Conservation (phyloP, 2,329 filamentous ascomycete species). For the Dothistroma septosporum region DNA sequence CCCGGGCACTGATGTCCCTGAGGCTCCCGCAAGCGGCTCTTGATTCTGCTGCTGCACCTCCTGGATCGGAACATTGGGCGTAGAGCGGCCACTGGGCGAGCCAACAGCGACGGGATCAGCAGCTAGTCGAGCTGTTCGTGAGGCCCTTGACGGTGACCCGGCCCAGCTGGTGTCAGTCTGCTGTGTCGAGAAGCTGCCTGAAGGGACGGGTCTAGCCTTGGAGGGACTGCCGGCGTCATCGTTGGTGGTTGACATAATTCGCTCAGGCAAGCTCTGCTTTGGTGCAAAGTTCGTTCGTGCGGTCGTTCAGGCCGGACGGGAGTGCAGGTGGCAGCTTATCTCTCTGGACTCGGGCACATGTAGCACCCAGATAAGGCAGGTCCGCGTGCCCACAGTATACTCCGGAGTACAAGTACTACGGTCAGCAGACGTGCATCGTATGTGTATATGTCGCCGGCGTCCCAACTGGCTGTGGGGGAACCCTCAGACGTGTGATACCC, state of each 20-base stretch:
- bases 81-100: constrained; percentile 22
- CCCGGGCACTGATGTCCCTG: constrained; percentile 59
- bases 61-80: constrained; percentile 16
- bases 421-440: not conserved
- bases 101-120: constrained; percentile 25
- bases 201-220: constrained; percentile 21
- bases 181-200: constrained; percentile 14
- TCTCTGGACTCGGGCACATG: not conserved
- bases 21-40: constrained; percentile 60
- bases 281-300: not conserved
- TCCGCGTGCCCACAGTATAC: not conserved
- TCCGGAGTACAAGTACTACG: no score
- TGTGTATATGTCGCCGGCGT: not conserved
- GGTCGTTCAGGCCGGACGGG: not conserved
- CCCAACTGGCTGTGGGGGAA: no score
- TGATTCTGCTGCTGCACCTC: constrained; percentile 52
- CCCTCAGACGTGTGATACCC: not conserved
- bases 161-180: constrained; percentile 20
- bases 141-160: constrained; percentile 45
- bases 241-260: not conserved
- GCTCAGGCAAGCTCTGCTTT: not conserved
- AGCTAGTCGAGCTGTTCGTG: constrained; percentile 33
- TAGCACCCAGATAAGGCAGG: not conserved
- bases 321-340: not conserved
- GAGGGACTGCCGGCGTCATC: constrained; percentile 9